phyloP scores from a whole-genome alignment of 192 early-diverging fungal species.

The Thamnidium elegans region DNA sequence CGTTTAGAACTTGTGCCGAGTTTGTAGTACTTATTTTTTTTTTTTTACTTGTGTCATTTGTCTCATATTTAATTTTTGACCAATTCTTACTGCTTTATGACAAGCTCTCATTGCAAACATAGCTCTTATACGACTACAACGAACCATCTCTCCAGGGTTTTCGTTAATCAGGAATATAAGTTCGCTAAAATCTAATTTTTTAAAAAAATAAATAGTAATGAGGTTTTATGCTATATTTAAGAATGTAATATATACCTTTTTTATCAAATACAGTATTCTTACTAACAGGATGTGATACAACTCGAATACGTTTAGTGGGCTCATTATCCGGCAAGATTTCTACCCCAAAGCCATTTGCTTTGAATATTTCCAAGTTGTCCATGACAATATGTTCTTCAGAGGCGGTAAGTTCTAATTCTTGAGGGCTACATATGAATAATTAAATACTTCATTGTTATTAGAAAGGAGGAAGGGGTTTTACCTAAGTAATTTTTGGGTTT shows the following conservation, averaged over 20 bases:
- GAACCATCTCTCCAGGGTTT: slow-evolving; percentile 52
- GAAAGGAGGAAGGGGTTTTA: slow-evolving; percentile 30
- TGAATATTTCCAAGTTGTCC: slow-evolving; percentile 67
- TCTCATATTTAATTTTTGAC: slow-evolving; percentile 62
- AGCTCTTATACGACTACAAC: slow-evolving; percentile 64
- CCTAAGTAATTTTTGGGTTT: slow-evolving; percentile 66
- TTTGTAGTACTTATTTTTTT: slow-evolving; percentile 3
- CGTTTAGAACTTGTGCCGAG: not conserved
- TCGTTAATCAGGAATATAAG: slow-evolving; percentile 55
- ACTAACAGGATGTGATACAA: slow-evolving; percentile 74
- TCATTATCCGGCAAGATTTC: slow-evolving; percentile 52
- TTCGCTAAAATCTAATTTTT: slow-evolving; percentile 67
- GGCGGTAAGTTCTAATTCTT: slow-evolving; percentile 64
- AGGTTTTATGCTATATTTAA: not conserved
- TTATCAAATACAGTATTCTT: slow-evolving; percentile 73
- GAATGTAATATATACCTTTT: slow-evolving; percentile 36
- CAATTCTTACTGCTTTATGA: slow-evolving; percentile 90
- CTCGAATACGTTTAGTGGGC: slow-evolving; percentile 59
- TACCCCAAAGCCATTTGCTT: slow-evolving; percentile 82
- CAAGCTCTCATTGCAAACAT: slow-evolving; percentile 93
- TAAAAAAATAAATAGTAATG: not conserved
- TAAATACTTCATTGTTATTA: not conserved
- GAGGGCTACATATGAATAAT: slow-evolving; percentile 50
- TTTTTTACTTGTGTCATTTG: slow-evolving; percentile 67
- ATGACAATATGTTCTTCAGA: slow-evolving; percentile 78